Evolutionary conservation across 2,329 filamentous ascomycete species (phyloP).

Genomic region (Thermochaetoides dissita): DNA sequence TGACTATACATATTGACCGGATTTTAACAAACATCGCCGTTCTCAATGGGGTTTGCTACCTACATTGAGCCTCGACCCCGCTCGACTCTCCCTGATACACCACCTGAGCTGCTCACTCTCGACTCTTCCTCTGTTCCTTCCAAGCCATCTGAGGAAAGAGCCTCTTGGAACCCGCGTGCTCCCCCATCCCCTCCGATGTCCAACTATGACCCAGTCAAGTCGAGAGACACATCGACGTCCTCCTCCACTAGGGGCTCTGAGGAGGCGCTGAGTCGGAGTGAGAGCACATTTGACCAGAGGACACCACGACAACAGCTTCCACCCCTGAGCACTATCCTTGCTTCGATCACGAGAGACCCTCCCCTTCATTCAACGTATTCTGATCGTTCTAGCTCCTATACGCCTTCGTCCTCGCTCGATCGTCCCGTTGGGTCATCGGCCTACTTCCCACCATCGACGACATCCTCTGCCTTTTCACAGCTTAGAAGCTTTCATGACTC

Average conservation of each 20-base stretch:
- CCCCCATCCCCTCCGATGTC: constrained; percentile 43
- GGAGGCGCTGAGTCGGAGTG: constrained; percentile 10
- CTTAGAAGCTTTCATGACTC: constrained; percentile 33
- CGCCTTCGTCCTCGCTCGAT: constrained; percentile 33
- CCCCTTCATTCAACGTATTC: constrained; percentile 10
- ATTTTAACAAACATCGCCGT: constrained; percentile 8
- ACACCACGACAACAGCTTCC: constrained; percentile 36
- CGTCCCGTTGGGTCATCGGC: constrained; percentile 21
- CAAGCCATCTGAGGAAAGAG: constrained; percentile 28
- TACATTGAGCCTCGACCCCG: constrained; percentile 35
- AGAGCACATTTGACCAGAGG: too few species aligned
- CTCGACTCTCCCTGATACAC: constrained; percentile 37
- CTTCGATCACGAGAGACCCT: constrained; percentile 9
- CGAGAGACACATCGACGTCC: constrained; percentile 27
- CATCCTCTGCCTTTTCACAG: constrained; percentile 24
- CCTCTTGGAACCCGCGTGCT: constrained; percentile 27
- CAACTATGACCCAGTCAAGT: constrained; percentile 37
- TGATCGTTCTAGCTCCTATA: constrained; percentile 30
- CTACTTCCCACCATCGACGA: constrained; percentile 30
- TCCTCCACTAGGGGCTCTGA: constrained; percentile 26
- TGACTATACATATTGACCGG: constrained; percentile 1
- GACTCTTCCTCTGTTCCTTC: constrained; percentile 34
- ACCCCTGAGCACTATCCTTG: constrained; percentile 43
- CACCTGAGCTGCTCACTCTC: constrained; percentile 40
- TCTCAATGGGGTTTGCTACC: constrained; percentile 44